Conservation (phyloP, 306 rosid genomes). For the Cucurbita argyrosperma region DNA sequence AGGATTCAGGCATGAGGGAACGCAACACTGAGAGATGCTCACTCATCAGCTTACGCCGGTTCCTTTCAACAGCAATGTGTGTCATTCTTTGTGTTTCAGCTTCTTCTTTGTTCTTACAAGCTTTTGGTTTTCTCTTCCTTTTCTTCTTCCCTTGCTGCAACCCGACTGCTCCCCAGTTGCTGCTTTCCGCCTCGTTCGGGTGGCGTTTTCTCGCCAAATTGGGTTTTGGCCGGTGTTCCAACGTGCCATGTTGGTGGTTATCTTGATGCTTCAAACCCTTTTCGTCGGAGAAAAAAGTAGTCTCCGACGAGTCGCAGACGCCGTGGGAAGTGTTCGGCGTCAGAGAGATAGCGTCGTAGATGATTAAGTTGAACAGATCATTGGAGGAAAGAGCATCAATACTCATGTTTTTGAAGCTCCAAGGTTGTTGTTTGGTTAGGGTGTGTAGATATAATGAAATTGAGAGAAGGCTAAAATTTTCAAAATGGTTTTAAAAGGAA, state of each 20-base stretch:
- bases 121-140: conserved; percentile 63
- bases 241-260: not conserved
- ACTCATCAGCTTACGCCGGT: conserved; percentile 84
- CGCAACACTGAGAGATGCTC: conserved; percentile 79
- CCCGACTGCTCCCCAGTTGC: not conserved
- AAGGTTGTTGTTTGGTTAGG: not conserved
- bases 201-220: not conserved
- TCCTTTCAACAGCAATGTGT: conserved; percentile 86
- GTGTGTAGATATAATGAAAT: not conserved
- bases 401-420: conserved; percentile 22
- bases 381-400: conserved; percentile 51
- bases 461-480: not conserved
- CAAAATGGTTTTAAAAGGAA: not conserved
- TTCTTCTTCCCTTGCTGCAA: conserved; percentile 31
- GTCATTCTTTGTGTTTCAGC: conserved; percentile 92
- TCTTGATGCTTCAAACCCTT: conserved; percentile 9
- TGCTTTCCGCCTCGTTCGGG: not conserved
- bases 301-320: conserved; percentile 14
- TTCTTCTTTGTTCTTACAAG: conserved; percentile 75
- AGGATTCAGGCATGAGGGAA: conserved; percentile 79
- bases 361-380: conserved; percentile 53
- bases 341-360: conserved; percentile 73
- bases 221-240: not conserved
- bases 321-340: conserved; percentile 21
- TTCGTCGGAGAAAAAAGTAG: not conserved